These are phyloP conservation scores for Citrus mangshanensis DNA, from an alignment of 345 rosid species.

Conservation along the genomic window DNA sequence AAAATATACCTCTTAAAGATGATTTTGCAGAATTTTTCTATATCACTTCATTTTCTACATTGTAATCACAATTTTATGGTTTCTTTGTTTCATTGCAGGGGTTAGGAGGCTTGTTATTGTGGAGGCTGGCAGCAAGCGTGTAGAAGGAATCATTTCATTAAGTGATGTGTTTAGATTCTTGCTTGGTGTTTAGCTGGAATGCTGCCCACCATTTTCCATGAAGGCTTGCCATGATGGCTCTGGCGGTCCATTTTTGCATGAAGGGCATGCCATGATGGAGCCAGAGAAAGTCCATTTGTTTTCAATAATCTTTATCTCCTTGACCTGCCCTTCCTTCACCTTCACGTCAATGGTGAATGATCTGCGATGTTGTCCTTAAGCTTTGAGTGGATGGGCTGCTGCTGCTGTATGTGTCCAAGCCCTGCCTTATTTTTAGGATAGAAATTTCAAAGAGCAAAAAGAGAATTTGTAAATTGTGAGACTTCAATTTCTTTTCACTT, in stretches of 20 bases:
- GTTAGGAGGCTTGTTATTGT: constrained; percentile 71
- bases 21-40: not conserved
- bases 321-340: not conserved
- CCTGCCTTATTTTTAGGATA: constrained; percentile 27
- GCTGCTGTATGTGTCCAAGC: constrained; percentile 3
- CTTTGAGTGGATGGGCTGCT: constrained; percentile 17
- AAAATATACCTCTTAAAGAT: not conserved
- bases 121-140: constrained; percentile 89
- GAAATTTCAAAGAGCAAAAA: constrained; percentile 35
- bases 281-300: constrained; percentile 20
- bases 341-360: not conserved
- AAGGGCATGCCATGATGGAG: constrained; percentile 10
- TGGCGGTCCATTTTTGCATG: not conserved
- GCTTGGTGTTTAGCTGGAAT: constrained; percentile 44
- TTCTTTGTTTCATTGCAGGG: constrained; percentile 34
- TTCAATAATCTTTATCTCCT: not conserved
- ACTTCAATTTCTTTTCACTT: constrained; percentile 15
- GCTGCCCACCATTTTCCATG: not conserved
- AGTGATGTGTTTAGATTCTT: constrained; percentile 70
- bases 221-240: not conserved
- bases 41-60: not conserved
- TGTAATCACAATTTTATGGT: not conserved
- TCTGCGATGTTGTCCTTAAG: constrained; percentile 9
- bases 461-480: constrained; percentile 50
- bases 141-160: constrained; percentile 73